Percentiles rank a stretch among this genome's conserved stretches.
Conservation (phyloP, 2,329 filamentous ascomycete species). For the Raffaelea albimanens region DNA sequence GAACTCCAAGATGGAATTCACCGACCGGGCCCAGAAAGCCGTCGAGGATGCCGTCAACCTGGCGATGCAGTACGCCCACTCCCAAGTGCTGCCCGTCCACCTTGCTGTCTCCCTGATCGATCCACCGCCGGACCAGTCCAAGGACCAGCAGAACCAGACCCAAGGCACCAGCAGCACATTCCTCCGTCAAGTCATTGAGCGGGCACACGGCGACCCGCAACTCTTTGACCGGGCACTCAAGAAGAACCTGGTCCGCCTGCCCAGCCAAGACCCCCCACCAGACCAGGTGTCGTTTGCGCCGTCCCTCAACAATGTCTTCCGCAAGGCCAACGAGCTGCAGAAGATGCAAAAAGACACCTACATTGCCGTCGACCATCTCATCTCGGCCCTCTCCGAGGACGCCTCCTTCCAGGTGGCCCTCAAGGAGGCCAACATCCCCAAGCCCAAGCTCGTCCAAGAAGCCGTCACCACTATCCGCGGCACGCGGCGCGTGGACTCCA, state of each 20-base stretch:
- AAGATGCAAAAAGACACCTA: conserved; percentile 97
- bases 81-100: conserved; percentile 83
- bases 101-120: conserved; percentile 76
- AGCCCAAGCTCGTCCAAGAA: conserved; percentile 78
- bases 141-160: conserved; percentile 66
- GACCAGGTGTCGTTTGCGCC: conserved; percentile 79
- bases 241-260: conserved; percentile 80
- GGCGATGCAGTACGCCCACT: conserved; percentile 82
- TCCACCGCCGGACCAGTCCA: conserved; percentile 64
- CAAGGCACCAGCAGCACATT: conserved; percentile 60
- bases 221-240: conserved; percentile 82
- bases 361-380: conserved; percentile 91
- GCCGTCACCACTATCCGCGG: conserved; percentile 89
- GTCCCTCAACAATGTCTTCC: conserved; percentile 70
- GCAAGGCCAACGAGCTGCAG: conserved; percentile 78
- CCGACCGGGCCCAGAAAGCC: conserved; percentile 83
- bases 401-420: conserved; percentile 61
- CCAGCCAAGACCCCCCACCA: conserved; percentile 89
- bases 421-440: conserved; percentile 82
- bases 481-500: conserved; percentile 87
- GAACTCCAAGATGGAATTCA: conserved; percentile 80
- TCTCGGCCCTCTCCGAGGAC: conserved; percentile 77
- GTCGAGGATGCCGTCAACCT: conserved; percentile 81
- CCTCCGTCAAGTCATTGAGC: conserved; percentile 89
- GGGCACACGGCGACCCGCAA: conserved; percentile 87